A percentile compares a stretch with the other conserved stretches of the same genome.
Evolutionary conservation across 2,329 filamentous ascomycete species (phyloP).

Genomic region (Penicillium psychrosexuale): DNA sequence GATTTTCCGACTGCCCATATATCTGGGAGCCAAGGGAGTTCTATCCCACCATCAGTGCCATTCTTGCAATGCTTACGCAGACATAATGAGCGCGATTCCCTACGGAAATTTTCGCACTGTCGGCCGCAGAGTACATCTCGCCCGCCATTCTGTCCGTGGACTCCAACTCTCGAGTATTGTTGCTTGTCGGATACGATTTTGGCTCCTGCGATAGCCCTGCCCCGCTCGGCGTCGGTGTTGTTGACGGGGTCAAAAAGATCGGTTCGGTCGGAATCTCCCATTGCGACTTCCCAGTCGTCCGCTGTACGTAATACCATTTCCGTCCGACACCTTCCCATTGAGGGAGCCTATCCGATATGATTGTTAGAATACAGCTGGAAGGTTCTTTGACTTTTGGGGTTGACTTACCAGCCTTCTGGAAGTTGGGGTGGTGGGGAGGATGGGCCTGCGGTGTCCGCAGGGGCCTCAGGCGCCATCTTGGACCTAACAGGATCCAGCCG

Average conservation of each 20-base stretch:
- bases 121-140: conserved; percentile 15
- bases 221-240: conserved; percentile 29
- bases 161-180: conserved; percentile 15
- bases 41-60: conserved; percentile 29
- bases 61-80: conserved; percentile 16
- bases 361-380: neutral
- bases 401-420: conserved; percentile 40
- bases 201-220: conserved; percentile 27
- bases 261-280: conserved; percentile 44
- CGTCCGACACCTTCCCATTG: conserved; percentile 40
- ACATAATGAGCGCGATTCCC: conserved; percentile 23
- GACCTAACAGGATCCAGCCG: neutral
- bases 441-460: conserved; percentile 39
- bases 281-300: conserved; percentile 39
- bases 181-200: conserved; percentile 24
- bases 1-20: conserved; percentile 12
- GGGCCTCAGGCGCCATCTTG: conserved; percentile 30
- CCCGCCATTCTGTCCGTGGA: conserved; percentile 11
- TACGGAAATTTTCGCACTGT: conserved; percentile 28
- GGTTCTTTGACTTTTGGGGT: neutral
- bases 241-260: conserved; percentile 37
- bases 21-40: conserved; percentile 22
- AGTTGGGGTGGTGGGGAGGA: conserved; percentile 37
- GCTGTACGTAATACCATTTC: conserved; percentile 42
- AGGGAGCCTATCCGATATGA: conserved; percentile 30